These are phyloP conservation scores for Penicillium sp. DNA, from an alignment of 2,329 filamentous ascomycete genomes.

Conservation along the genomic window DNA sequence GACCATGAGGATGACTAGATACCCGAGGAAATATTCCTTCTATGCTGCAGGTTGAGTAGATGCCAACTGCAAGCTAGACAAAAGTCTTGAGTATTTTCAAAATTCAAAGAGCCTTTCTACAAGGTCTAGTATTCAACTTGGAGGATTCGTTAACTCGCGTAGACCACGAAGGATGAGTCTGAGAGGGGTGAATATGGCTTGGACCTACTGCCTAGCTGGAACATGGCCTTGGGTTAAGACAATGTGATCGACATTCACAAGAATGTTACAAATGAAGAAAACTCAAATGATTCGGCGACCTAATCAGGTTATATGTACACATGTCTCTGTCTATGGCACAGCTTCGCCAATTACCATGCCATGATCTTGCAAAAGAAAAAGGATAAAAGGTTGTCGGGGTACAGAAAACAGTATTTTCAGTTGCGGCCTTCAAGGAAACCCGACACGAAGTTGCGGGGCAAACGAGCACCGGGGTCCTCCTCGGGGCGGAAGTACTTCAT, in stretches of 20 bases:
- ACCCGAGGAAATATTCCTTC: too few relatives aligned
- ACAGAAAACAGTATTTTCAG: conserved; percentile 28
- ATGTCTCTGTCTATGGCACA: conserved; percentile 28
- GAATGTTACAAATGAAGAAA: neutral
- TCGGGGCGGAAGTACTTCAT: conserved; percentile 96
- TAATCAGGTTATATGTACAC: conserved; percentile 40
- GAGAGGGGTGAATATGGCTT: too few relatives aligned
- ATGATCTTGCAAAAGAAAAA: conserved; percentile 21
- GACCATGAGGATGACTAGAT: too few relatives aligned
- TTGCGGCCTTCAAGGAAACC: conserved; percentile 86
- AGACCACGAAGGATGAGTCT: too few relatives aligned
- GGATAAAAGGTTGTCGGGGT: conserved; percentile 12
- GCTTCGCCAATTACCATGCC: conserved; percentile 12
- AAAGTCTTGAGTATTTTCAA: too few relatives aligned
- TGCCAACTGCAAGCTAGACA: too few relatives aligned
- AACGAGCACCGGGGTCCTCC: conserved; percentile 69
- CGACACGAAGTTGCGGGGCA: conserved; percentile 88
- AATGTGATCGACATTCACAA: neutral
- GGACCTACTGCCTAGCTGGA: too few relatives aligned
- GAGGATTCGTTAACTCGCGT: too few relatives aligned
- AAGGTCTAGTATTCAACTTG: too few relatives aligned
- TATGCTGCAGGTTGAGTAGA: too few relatives aligned
- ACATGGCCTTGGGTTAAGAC: too few relatives aligned
- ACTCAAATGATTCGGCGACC: conserved; percentile 16
- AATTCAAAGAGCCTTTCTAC: too few relatives aligned